phyloP scores from a whole-genome alignment of 1,284 basidiomycete genomes.

The Erythrobasidium hasegawianum region DNA sequence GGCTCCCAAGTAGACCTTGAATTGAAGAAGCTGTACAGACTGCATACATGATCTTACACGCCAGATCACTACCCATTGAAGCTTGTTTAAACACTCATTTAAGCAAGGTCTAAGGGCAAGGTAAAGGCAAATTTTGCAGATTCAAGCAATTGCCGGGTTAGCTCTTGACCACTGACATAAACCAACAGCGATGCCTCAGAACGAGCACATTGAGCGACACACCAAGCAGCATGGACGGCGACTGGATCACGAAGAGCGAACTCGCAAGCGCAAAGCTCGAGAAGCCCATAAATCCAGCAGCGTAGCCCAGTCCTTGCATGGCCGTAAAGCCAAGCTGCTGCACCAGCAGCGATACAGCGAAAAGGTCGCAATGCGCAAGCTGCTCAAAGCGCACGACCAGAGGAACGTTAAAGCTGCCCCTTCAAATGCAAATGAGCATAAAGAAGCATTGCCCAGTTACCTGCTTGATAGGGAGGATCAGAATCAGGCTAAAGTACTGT shows the following conservation, averaged over 20 bases:
- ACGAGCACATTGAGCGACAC: slow-evolving; percentile 36
- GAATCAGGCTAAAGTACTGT: slow-evolving; percentile 94
- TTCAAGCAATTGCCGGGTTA: too few species aligned
- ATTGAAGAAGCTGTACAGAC: too few species aligned
- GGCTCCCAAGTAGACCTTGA: too few species aligned
- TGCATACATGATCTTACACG: too few species aligned
- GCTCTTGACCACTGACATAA: too few species aligned
- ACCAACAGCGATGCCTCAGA: slow-evolving; percentile 39
- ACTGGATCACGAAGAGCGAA: slow-evolving; percentile 53
- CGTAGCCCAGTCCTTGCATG: slow-evolving; percentile 87
- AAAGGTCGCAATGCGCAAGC: slow-evolving; percentile 99
- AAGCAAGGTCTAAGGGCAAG: too few species aligned
- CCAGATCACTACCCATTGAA: too few species aligned
- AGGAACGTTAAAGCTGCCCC: slow-evolving; percentile 81
- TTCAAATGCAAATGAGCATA: slow-evolving; percentile 43
- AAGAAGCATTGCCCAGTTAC: slow-evolving; percentile 89
- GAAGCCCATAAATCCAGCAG: slow-evolving; percentile 82
- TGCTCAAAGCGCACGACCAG: slow-evolving; percentile 97
- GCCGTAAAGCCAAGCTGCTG: slow-evolving; percentile 94
- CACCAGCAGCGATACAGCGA: slow-evolving; percentile 94
- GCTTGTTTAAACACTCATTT: too few species aligned
- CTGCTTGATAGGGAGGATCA: slow-evolving; percentile 95
- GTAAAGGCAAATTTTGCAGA: too few species aligned
- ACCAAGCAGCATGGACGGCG: slow-evolving; percentile 55
- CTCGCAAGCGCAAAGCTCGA: slow-evolving; percentile 87